phyloP scores from a whole-genome alignment of 176 grass and related monocot genomes.

The Oryza coarctata region DNA sequence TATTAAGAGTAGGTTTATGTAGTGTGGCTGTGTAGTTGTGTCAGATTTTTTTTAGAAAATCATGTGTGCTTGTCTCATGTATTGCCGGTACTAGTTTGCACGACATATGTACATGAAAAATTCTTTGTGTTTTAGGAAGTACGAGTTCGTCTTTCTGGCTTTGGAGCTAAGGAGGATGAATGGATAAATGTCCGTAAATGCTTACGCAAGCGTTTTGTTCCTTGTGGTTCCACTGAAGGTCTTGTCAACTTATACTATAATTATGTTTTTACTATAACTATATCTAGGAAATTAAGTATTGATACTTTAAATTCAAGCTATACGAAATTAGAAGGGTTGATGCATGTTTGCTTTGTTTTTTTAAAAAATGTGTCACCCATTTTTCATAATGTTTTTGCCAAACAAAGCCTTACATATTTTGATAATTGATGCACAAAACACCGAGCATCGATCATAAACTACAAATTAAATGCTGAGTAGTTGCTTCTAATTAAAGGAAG shows the following conservation, averaged over 20 bases:
- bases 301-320: not conserved
- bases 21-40: too few relatives aligned
- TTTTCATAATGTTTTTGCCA: not conserved
- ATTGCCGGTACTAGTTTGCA: not conserved
- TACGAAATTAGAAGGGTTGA: not conserved
- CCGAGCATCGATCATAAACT: not conserved
- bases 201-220: constrained; percentile 69
- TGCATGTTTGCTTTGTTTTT: too few relatives aligned
- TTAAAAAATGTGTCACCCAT: not conserved
- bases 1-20: too few relatives aligned
- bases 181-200: constrained; percentile 81
- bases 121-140: constrained; percentile 60
- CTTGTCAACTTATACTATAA: not conserved
- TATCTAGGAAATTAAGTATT: not conserved
- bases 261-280: not conserved
- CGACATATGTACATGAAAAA: not conserved
- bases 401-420: too few relatives aligned
- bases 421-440: not conserved
- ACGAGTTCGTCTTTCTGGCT: constrained; percentile 68
- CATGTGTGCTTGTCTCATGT: not conserved
- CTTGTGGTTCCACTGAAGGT: too few relatives aligned
- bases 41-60: constrained; percentile 3
- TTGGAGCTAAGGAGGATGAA: constrained; percentile 79
- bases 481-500: not conserved
- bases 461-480: not conserved